Percentiles rank a stretch among this genome's conserved stretches.
phyloP scores from a whole-genome alignment of 139 green algal genomes.

The Picochlorum sp. region DNA sequence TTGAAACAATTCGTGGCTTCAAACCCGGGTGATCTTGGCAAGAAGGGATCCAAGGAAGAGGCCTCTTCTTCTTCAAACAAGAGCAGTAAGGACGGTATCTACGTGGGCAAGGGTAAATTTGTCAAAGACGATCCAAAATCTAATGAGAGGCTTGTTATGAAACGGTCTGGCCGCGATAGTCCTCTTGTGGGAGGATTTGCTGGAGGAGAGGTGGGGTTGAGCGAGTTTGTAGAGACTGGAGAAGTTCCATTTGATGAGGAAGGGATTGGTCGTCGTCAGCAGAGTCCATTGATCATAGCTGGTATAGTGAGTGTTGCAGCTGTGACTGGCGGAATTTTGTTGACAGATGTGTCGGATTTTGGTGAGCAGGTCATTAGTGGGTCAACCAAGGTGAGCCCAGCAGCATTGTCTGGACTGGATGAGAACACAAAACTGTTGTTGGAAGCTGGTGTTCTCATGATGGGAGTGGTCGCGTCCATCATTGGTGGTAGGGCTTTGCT shows the following conservation, averaged over 20 bases:
- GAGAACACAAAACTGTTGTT: constrained; percentile 42
- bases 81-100: not conserved
- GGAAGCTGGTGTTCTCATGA: constrained; percentile 23
- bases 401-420: constrained; percentile 23
- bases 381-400: constrained; percentile 1
- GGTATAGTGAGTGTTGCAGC: constrained; percentile 36
- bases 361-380: constrained; percentile 25
- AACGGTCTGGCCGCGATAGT: constrained; percentile 3
- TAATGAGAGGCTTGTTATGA: constrained; percentile 4
- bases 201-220: constrained; percentile 67
- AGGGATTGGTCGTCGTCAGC: constrained; percentile 20
- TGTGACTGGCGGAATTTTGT: constrained; percentile 44
- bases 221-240: constrained; percentile 58
- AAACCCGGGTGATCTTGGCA: not conserved
- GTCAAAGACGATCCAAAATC: not conserved
- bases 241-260: constrained; percentile 40
- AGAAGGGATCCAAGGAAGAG: constrained; percentile 9
- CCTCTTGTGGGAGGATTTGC: constrained; percentile 70
- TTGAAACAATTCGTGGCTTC: constrained; percentile 20
- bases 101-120: constrained; percentile 12
- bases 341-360: constrained; percentile 41
- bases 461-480: constrained; percentile 23
- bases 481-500: constrained; percentile 15
- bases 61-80: constrained; percentile 1
- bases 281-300: constrained; percentile 45